These are phyloP conservation scores for Carex sylvatica DNA, from an alignment of 202 grass and related monocot genomes.

Conservation along the genomic window DNA sequence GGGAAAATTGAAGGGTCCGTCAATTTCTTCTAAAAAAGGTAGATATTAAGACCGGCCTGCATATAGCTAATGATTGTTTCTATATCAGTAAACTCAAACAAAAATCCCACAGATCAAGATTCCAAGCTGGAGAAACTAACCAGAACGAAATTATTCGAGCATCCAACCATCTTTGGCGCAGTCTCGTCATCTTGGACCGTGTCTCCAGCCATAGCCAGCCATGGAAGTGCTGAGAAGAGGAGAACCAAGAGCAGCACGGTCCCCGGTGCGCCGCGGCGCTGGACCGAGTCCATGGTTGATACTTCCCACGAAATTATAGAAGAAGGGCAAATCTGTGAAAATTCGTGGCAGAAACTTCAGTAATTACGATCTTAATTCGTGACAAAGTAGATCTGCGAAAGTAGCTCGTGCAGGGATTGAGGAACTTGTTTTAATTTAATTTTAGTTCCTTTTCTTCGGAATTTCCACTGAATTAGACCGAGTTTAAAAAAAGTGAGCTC, in stretches of 20 bases:
- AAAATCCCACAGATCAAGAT: neutral
- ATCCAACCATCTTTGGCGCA: slow-evolving; percentile 71
- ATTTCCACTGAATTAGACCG: slow-evolving; percentile 14
- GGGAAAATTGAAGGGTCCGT: neutral
- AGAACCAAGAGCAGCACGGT: slow-evolving; percentile 35
- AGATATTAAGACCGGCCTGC: neutral
- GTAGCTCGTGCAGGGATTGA: neutral
- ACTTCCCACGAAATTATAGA: neutral
- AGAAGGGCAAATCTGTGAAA: neutral
- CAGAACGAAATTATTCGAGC: slow-evolving; percentile 77
- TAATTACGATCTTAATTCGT: too few relatives aligned
- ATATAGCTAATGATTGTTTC: neutral
- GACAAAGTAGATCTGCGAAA: neutral
- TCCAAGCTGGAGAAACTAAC: slow-evolving; percentile 23
- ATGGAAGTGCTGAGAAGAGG: slow-evolving; percentile 34
- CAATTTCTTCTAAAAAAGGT: neutral
- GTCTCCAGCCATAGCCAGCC: slow-evolving; percentile 50
- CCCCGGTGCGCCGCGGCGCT: slow-evolving; percentile 30
- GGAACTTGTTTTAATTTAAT: neutral
- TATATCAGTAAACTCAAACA: neutral
- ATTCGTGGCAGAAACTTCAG: neutral
- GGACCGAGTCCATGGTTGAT: slow-evolving; percentile 21
- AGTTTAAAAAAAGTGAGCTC: neutral
- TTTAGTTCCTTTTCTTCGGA: neutral
- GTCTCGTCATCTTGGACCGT: slow-evolving; percentile 66